phyloP scores from a whole-genome alignment of 163 green algal species.

The Scenedesmus sp. region DNA sequence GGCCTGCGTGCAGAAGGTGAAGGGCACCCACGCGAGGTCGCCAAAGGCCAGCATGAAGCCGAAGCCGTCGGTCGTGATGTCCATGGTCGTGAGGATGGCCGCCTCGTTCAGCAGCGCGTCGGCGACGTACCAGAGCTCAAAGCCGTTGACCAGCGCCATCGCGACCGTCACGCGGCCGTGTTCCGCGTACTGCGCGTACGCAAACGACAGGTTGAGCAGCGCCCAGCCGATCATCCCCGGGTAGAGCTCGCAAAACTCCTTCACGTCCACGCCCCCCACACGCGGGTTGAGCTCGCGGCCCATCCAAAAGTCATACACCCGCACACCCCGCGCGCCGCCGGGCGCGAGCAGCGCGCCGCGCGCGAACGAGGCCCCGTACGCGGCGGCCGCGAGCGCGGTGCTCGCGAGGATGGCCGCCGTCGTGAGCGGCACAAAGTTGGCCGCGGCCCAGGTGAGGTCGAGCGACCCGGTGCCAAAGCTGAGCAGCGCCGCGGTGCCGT shows the following conservation, averaged over 20 bases:
- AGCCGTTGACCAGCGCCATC: constrained; percentile 88
- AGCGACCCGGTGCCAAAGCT: constrained; percentile 66
- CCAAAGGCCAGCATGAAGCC: constrained; percentile 99
- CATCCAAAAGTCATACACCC: constrained; percentile 96
- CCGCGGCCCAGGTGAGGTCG: constrained; percentile 78
- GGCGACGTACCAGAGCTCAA: constrained; percentile 88
- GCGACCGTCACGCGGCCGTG: constrained; percentile 64
- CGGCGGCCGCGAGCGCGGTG: constrained; percentile 57
- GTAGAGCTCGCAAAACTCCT: constrained; percentile 97
- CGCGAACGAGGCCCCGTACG: constrained; percentile 71
- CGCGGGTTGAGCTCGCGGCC: constrained; percentile 94
- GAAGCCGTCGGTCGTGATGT: constrained; percentile 99
- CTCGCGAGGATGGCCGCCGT: constrained; percentile 74
- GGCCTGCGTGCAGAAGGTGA: constrained; percentile 90
- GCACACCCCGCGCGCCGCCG: constrained; percentile 68
- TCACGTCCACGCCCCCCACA: constrained; percentile 78
- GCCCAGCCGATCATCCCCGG: constrained; percentile 92
- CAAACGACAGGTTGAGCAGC: constrained; percentile 77
- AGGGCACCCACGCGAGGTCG: constrained; percentile 97
- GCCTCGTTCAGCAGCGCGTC: constrained; percentile 81
- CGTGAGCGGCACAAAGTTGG: constrained; percentile 84
- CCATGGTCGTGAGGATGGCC: constrained; percentile 97
- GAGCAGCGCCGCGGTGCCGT: constrained; percentile 70
- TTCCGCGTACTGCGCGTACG: constrained; percentile 63
- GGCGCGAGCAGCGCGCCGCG: constrained; percentile 59